Base-by-base conservation (phyloP, 2,329 filamentous ascomycete genomes). In the Calonectria leucothoes region DNA sequence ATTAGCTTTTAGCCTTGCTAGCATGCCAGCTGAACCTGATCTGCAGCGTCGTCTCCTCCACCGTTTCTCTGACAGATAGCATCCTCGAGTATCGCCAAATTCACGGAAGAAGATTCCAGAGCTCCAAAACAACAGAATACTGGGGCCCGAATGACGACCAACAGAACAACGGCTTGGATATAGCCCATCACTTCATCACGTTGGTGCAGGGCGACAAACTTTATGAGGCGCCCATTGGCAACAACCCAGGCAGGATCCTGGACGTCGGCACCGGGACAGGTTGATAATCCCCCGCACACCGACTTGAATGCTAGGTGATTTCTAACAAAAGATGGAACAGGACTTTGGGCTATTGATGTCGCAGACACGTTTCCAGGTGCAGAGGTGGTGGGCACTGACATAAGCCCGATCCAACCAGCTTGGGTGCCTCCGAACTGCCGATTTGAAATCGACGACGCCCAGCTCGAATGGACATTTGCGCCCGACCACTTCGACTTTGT, bases 211-310 rank as follows among this genome's bases (percentile, higher is more conserved):
- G 48, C 27, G 55, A 72, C 48, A 37, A 25, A 6, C 45, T 72
- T 3, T 72, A 64, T 25, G 27, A 48, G 20, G 70, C 70, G 4
- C 70, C 70, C 5, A 63, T 72, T 14, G 27, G 7, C 17, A n/a
- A 64, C 6, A 55, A 27, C 12, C 35, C 55, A 8, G 27, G 52
- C 31, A 68, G 57, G 55, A 51, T 72, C 39, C 45, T 72, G 7
- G 70, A 72, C 12, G 55, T 68, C 6, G 70, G 65, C 45, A 68
- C 70, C 0, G 70, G 70, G 39, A 72, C 70, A 11, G 70, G 55
- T 61, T 25, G 6, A 10, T 7, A 7, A 11, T 8, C 14, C 25
- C 20, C 14, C 4, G 7, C 7, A 15, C 2, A 23, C 49, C 14
- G 11, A 17, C 10, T 14, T 17, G 5, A 35, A 29, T 29, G 8